These are phyloP conservation scores for Circinella umbellata DNA, from an alignment of 371 early-diverging fungal genomes.

Conservation along the genomic window DNA sequence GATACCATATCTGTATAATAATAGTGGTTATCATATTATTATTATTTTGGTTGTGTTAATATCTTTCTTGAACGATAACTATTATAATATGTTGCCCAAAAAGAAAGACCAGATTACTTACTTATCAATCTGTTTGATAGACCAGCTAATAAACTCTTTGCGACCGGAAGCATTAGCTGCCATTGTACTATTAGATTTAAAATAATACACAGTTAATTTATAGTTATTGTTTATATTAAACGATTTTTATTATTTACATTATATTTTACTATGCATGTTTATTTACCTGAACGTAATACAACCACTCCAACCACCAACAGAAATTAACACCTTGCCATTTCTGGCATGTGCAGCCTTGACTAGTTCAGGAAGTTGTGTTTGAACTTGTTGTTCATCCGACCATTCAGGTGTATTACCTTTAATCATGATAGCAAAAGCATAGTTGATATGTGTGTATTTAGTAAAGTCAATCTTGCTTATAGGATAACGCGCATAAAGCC, in stretches of 20 bases:
- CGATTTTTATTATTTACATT: not conserved
- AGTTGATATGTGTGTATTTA: slow-evolving; percentile 68
- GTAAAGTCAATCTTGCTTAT: slow-evolving; percentile 44
- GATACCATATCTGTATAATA: slow-evolving; percentile 35
- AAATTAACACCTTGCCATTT: slow-evolving; percentile 54
- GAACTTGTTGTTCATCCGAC: slow-evolving; percentile 26
- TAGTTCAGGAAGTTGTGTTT: slow-evolving; percentile 35
- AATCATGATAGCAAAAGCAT: slow-evolving; percentile 52
- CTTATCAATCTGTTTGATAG: slow-evolving; percentile 47
- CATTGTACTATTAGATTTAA: slow-evolving; percentile 41
- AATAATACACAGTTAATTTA: too few species aligned
- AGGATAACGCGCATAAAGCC: slow-evolving; percentile 29
- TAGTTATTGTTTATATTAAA: too few species aligned
- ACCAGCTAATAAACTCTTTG: slow-evolving; percentile 55
- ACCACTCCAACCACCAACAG: slow-evolving; percentile 53
- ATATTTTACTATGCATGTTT: not conserved
- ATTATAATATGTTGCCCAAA: not conserved
- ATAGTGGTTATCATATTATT: not conserved
- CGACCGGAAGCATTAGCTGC: slow-evolving; percentile 49
- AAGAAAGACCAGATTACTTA: not conserved
- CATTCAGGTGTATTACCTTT: slow-evolving; percentile 35
- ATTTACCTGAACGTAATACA: slow-evolving; percentile 35
- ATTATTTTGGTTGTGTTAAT: not conserved
- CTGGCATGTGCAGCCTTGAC: slow-evolving; percentile 54
- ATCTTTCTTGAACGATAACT: not conserved